Percentiles rank a stretch among this genome's conserved stretches.
Evolutionary conservation across 179 eudicot genomes (phyloP).

Genomic region (Dionaea muscipula): DNA sequence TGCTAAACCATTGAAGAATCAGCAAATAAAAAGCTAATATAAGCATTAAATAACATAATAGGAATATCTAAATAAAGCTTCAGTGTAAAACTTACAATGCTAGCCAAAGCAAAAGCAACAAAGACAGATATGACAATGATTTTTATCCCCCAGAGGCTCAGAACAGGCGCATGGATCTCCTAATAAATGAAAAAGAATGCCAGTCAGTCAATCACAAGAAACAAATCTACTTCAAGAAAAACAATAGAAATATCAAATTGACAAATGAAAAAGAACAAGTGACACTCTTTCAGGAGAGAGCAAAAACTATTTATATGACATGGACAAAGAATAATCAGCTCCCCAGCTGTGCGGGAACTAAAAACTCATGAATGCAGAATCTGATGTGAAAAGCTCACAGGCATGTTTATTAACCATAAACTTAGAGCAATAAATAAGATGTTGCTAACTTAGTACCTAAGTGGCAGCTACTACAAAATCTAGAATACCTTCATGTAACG

Average conservation of each 20-base stretch:
- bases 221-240: neutral
- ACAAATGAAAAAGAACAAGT: neutral
- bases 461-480: too few species aligned
- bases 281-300: too few species aligned
- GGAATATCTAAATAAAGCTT: constrained; percentile 1
- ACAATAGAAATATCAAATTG: neutral
- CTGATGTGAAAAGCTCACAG: too few species aligned
- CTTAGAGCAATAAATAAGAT: too few species aligned
- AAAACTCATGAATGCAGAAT: neutral
- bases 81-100: constrained; percentile 69
- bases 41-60: neutral
- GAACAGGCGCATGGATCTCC: constrained; percentile 89
- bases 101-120: constrained; percentile 67
- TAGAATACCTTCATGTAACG: constrained; percentile 84
- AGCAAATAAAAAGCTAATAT: neutral
- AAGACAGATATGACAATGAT: constrained; percentile 53
- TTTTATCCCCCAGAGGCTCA: constrained; percentile 80
- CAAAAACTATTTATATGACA: too few species aligned
- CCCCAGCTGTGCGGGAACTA: neutral
- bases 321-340: too few species aligned
- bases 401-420: too few species aligned
- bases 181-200: constrained; percentile 14
- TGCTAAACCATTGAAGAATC: constrained; percentile 4
- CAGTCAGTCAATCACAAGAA: neutral
- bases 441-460: too few species aligned